These are phyloP conservation scores for Neurospora tetrasperma DNA, from an alignment of 495 filamentous ascomycete species.

Conservation along the genomic window DNA sequence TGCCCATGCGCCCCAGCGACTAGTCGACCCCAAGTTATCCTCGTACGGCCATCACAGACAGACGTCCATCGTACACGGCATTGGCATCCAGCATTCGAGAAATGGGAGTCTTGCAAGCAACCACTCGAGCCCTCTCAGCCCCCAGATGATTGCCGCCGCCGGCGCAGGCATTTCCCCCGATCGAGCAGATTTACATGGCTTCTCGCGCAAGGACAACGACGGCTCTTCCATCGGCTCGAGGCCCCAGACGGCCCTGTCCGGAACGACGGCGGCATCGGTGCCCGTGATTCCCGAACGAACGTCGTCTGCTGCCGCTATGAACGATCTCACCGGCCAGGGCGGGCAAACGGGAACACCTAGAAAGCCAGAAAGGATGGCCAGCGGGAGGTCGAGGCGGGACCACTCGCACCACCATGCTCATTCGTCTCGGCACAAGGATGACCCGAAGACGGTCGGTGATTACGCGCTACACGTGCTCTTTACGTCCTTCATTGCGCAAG, in stretches of 20 bases:
- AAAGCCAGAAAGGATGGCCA: constrained; percentile 54
- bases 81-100: constrained; percentile 83
- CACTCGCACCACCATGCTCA: constrained; percentile 73
- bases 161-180: constrained; percentile 37
- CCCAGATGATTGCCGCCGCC: constrained; percentile 68
- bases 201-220: constrained; percentile 34
- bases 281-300: constrained; percentile 25
- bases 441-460: constrained; percentile 86
- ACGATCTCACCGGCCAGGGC: constrained; percentile 4
- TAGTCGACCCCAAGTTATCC: constrained; percentile 34
- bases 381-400: constrained; percentile 54
- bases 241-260: constrained; percentile 33
- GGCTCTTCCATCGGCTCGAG: constrained; percentile 19
- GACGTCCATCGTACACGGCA: constrained; percentile 88
- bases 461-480: constrained; percentile 95
- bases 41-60: constrained; percentile 85
- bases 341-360: constrained; percentile 25
- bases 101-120: constrained; percentile 58
- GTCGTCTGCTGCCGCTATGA: constrained; percentile 20
- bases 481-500: constrained; percentile 77
- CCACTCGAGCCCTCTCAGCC: constrained; percentile 68
- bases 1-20: constrained; percentile 40
- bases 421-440: constrained; percentile 62
- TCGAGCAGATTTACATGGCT: constrained; percentile 30
- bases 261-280: constrained; percentile 27